These are phyloP conservation scores for Parastagonospora avenae DNA, from an alignment of 2,329 filamentous ascomycete genomes.

Conservation along the genomic window DNA sequence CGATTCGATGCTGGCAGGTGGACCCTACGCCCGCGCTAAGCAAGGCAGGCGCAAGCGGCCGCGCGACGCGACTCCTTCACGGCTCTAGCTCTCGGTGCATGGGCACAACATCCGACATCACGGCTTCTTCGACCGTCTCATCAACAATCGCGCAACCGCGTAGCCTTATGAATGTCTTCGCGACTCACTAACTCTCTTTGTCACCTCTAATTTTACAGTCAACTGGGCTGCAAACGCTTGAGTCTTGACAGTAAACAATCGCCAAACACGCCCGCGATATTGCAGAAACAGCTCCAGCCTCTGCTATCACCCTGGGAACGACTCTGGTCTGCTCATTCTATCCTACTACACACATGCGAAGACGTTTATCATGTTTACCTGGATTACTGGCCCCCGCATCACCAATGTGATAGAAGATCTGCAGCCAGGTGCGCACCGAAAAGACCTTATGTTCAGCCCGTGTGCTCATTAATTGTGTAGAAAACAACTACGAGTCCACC, in stretches of 20 bases:
- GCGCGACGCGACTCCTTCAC: slow-evolving; percentile 26
- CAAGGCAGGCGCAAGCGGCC: slow-evolving; percentile 15
- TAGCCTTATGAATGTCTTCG: slow-evolving; percentile 7
- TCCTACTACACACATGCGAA: too few relatives aligned
- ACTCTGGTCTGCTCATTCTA: not conserved
- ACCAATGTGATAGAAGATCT: slow-evolving; percentile 45
- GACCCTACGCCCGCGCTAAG: slow-evolving; percentile 30
- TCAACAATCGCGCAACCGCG: not conserved
- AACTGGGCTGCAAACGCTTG: slow-evolving; percentile 16
- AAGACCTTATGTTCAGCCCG: not conserved
- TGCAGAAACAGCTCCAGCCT: slow-evolving; percentile 8
- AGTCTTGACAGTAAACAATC: slow-evolving; percentile 40
- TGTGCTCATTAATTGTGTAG: slow-evolving; percentile 24
- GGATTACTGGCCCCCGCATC: slow-evolving; percentile 47
- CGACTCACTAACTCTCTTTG: not conserved
- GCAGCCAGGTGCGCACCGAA: slow-evolving; percentile 33
- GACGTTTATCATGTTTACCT: slow-evolving; percentile 41
- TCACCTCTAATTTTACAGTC: slow-evolving; percentile 1
- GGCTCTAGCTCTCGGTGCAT: slow-evolving; percentile 7
- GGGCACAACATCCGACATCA: slow-evolving; percentile 19
- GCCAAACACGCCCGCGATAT: slow-evolving; percentile 35
- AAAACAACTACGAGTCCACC: slow-evolving; percentile 46
- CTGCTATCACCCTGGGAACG: not conserved
- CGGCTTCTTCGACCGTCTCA: not conserved
- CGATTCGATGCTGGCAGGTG: slow-evolving; percentile 19